A percentile compares a stretch with the other conserved stretches of the same genome.
Conservation (phyloP, 495 filamentous ascomycete species). For the Xylaria flabelliformis region DNA sequence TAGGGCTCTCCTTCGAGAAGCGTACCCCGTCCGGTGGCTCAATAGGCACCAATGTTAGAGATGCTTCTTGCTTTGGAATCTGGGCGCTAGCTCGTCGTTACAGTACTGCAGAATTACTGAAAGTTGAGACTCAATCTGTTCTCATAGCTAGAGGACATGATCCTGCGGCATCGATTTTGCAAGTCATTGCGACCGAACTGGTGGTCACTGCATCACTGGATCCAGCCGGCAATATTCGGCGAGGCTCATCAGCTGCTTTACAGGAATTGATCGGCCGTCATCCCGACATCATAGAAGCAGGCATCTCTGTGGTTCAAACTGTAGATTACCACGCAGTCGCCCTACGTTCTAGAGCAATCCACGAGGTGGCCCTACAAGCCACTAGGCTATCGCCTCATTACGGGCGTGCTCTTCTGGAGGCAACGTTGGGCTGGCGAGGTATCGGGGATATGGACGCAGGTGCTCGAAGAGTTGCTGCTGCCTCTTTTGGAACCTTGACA, state of each 20-base stretch:
- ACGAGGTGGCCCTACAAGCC: slow-evolving; percentile 72
- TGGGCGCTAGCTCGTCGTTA: slow-evolving; percentile 93
- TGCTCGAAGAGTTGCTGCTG: slow-evolving; percentile 74
- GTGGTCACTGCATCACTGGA: slow-evolving; percentile 85
- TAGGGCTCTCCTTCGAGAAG: slow-evolving; percentile 85
- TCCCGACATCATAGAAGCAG: slow-evolving; percentile 78
- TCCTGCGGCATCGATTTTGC: slow-evolving; percentile 62
- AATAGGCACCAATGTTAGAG: slow-evolving; percentile 90
- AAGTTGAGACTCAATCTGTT: slow-evolving; percentile 55
- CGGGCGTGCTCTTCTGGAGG: slow-evolving; percentile 70
- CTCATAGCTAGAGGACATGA: slow-evolving; percentile 37
- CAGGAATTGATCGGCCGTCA: slow-evolving; percentile 95
- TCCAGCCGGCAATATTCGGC: slow-evolving; percentile 87
- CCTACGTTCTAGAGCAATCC: slow-evolving; percentile 79
- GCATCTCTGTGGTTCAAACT: slow-evolving; percentile 83
- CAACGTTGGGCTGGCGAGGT: slow-evolving; percentile 86
- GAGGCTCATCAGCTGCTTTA: slow-evolving; percentile 89
- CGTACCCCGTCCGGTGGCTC: slow-evolving; percentile 79
- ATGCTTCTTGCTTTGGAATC: slow-evolving; percentile 94
- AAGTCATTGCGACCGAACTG: slow-evolving; percentile 79
- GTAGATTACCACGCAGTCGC: slow-evolving; percentile 95
- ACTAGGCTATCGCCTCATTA: slow-evolving; percentile 70
- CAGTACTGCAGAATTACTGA: slow-evolving; percentile 75
- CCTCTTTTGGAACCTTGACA: slow-evolving; percentile 68
- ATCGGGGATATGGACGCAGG: slow-evolving; percentile 75